Conservation (phyloP, 1,284 basidiomycete genomes). For the Athelia psychrophila region DNA sequence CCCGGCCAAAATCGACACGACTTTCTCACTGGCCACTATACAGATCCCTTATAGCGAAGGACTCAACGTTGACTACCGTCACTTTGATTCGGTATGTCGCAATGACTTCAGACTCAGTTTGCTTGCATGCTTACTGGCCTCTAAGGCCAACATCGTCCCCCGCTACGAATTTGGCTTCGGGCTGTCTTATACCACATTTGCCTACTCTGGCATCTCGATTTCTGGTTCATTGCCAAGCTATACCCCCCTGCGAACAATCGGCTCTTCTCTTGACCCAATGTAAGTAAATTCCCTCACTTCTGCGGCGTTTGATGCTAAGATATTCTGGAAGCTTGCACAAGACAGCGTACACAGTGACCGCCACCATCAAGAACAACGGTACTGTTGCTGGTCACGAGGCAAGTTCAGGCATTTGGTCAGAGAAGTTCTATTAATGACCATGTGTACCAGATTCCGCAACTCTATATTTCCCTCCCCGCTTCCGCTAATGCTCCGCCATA, state of each 20-base stretch:
- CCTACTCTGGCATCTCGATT: slow-evolving; percentile 43
- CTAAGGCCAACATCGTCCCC: slow-evolving; percentile 45
- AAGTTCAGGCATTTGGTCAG: slow-evolving; percentile 7
- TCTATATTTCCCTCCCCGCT: slow-evolving; percentile 45
- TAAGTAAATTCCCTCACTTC: slow-evolving; percentile 16
- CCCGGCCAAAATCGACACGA: slow-evolving; percentile 39
- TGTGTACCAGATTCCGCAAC: slow-evolving; percentile 41
- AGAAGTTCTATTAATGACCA: slow-evolving; percentile 3
- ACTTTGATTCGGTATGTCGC: slow-evolving; percentile 46
- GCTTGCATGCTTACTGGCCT: slow-evolving; percentile 23
- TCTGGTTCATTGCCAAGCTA: slow-evolving; percentile 37
- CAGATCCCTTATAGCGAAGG: slow-evolving; percentile 48
- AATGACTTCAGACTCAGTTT: background rate
- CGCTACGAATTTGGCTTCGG: slow-evolving; percentile 72
- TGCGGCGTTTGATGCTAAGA: background rate
- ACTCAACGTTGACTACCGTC: slow-evolving; percentile 62
- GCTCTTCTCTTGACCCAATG: slow-evolving; percentile 47
- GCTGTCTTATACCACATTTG: slow-evolving; percentile 67
- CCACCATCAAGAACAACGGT: slow-evolving; percentile 44
- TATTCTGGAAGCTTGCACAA: slow-evolving; percentile 38
- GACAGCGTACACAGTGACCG: slow-evolving; percentile 41
- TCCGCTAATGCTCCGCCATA: slow-evolving; percentile 41
- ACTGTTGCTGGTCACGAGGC: slow-evolving; percentile 47
- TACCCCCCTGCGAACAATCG: slow-evolving; percentile 35
- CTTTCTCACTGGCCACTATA: slow-evolving; percentile 24